These are phyloP conservation scores for Apiospora arundinis DNA, from an alignment of 2,329 filamentous ascomycete species.

Conservation along the genomic window DNA sequence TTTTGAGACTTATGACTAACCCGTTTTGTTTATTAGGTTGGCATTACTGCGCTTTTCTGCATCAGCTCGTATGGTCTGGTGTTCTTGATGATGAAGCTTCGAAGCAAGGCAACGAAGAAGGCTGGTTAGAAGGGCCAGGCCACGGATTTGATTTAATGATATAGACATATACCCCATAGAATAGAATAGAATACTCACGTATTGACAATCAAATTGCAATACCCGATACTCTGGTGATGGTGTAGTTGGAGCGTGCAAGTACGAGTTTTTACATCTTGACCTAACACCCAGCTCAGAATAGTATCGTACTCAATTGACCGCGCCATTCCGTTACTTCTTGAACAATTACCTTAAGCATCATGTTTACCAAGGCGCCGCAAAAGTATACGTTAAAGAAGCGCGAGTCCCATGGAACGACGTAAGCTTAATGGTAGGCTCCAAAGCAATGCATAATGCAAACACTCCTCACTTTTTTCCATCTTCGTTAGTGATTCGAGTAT, in stretches of 20 bases:
- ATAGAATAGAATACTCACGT: background rate
- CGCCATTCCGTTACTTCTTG: too few relatives aligned
- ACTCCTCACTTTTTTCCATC: too few relatives aligned
- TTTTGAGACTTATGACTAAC: background rate
- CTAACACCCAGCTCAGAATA: too few relatives aligned
- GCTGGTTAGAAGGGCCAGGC: slow-evolving; percentile 7
- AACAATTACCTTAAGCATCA: too few relatives aligned
- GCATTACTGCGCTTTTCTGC: slow-evolving; percentile 51
- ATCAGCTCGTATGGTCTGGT: slow-evolving; percentile 49
- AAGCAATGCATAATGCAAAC: too few relatives aligned
- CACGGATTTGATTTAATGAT: background rate
- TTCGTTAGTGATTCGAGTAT: too few relatives aligned
- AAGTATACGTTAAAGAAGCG: too few relatives aligned
- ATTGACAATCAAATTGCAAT: background rate
- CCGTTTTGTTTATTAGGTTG: slow-evolving; percentile 19
- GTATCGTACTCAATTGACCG: too few relatives aligned
- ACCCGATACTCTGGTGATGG: background rate
- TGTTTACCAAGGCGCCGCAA: too few relatives aligned
- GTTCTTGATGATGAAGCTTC: slow-evolving; percentile 54
- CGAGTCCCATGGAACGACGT: too few relatives aligned
- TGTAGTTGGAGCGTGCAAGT: too few relatives aligned
- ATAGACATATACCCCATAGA: background rate
- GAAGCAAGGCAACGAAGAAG: slow-evolving; percentile 54
- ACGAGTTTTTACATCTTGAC: background rate
- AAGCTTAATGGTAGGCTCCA: too few relatives aligned